A percentile compares a stretch with the other conserved stretches of the same genome.
Evolutionary conservation across 257 asterid species (phyloP).

Genomic region (Solanum ossicruentum): DNA sequence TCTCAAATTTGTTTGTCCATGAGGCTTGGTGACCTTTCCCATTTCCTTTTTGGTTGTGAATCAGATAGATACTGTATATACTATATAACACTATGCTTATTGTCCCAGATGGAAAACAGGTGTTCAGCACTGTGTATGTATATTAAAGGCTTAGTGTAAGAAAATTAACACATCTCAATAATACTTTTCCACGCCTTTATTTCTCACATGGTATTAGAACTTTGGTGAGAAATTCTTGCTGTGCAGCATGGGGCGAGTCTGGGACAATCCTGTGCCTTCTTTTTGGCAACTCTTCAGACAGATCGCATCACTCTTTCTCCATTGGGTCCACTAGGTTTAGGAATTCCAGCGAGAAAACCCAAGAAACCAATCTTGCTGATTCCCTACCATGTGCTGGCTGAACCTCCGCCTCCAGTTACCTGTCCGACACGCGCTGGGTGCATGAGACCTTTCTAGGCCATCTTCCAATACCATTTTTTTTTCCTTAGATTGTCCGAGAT

Average conservation of each 20-base stretch:
- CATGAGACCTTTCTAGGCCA: neutral
- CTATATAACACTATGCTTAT: neutral
- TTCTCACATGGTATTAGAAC: neutral
- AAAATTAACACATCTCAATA: neutral
- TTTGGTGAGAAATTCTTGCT: neutral
- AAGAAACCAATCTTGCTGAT: neutral
- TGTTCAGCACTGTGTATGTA: neutral
- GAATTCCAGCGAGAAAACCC: neutral
- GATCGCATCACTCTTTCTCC: neutral
- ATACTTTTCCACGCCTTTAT: neutral
- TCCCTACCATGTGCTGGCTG: neutral
- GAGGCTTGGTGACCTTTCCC: neutral
- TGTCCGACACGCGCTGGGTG: neutral
- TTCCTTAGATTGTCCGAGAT: neutral
- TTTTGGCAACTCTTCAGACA: neutral
- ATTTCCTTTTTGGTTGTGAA: neutral
- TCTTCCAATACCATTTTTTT: neutral
- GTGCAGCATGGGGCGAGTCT: neutral
- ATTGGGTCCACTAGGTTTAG: neutral
- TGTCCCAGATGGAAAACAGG: neutral
- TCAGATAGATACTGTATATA: neutral
- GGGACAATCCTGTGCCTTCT: neutral
- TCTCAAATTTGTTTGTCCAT: neutral
- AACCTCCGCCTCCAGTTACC: neutral
- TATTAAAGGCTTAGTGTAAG: neutral